Evolutionary conservation across 345 rosid genomes (phyloP).

Genomic region (Syzygium grande): DNA sequence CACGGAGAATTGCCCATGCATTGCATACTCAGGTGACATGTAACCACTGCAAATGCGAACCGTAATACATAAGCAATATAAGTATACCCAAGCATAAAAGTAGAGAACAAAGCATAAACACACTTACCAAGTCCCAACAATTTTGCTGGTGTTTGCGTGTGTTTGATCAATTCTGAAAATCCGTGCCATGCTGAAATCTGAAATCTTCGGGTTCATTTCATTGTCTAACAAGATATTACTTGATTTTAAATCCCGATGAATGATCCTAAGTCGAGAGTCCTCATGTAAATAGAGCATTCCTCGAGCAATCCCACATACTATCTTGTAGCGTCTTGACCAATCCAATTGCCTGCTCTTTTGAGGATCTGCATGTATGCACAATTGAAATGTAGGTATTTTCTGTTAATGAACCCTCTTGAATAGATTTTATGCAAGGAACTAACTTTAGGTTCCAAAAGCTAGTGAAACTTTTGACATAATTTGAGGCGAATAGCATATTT

Average conservation of each 20-base stretch:
- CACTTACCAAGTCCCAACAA: constrained; percentile 22
- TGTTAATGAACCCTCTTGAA: too few relatives aligned
- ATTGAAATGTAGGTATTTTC: too few relatives aligned
- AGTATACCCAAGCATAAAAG: not conserved
- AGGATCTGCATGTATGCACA: too few relatives aligned
- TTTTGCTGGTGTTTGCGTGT: not conserved
- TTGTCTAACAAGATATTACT: constrained; percentile 17
- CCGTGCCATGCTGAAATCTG: constrained; percentile 22
- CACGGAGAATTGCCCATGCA: constrained; percentile 19
- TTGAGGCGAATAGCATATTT: too few relatives aligned
- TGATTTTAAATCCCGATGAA: constrained; percentile 21
- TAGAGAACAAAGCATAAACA: not conserved
- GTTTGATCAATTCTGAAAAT: constrained; percentile 9
- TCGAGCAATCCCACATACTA: too few relatives aligned
- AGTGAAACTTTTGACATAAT: too few relatives aligned
- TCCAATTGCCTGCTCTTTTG: too few relatives aligned
- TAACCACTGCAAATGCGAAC: constrained; percentile 23
- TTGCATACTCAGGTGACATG: constrained; percentile 31
- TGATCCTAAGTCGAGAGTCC: constrained; percentile 8
- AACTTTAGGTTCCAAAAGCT: too few relatives aligned
- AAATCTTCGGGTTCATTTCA: constrained; percentile 17
- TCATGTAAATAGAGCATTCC: not conserved
- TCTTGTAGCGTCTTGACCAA: too few relatives aligned
- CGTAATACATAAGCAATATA: not conserved
- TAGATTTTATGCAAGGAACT: too few relatives aligned